Evolutionary conservation across 495 filamentous ascomycete species (phyloP).

Genomic region (Chaetomium cochliodes): DNA sequence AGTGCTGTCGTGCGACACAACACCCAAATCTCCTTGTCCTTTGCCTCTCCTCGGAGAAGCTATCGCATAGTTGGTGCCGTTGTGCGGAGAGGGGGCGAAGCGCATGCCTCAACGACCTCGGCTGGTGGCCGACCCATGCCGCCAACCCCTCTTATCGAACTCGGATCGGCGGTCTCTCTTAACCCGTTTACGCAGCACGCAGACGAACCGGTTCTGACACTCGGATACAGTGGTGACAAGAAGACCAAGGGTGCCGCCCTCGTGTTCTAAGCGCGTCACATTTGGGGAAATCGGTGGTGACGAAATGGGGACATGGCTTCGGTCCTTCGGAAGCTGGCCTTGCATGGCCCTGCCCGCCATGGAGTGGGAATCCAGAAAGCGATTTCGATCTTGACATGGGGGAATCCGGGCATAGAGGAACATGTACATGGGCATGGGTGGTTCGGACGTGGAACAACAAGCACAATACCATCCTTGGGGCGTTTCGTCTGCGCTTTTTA

Average conservation of each 20-base stretch:
- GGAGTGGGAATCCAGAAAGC: conserved; percentile 28
- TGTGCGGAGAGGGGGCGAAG: not conserved
- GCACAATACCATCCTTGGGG: conserved; percentile 43
- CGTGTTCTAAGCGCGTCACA: conserved; percentile 73
- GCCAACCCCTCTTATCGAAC: not conserved
- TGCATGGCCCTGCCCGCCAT: conserved; percentile 35
- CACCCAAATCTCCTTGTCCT: no score
- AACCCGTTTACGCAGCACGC: not conserved
- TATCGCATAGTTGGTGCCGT: no score
- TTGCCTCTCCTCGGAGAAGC: no score
- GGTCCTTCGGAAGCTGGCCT: conserved; percentile 34
- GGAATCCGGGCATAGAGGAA: conserved; percentile 34
- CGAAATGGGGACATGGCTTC: conserved; percentile 29
- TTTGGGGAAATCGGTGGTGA: conserved; percentile 30
- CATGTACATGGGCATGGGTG: conserved; percentile 43
- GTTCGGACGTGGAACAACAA: conserved; percentile 38
- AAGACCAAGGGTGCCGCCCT: conserved; percentile 99
- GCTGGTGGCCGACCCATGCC: no score
- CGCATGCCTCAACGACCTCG: not conserved
- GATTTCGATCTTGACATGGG: conserved; percentile 36
- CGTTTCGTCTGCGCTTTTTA: conserved; percentile 40
- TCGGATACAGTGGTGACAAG: conserved; percentile 88
- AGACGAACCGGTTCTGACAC: conserved; percentile 24
- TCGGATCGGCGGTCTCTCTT: conserved; percentile 21
- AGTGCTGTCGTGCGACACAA: no score